Base-by-base conservation (phyloP, 768 basidiomycete genomes). In the Hygrophorus pudorinus region DNA sequence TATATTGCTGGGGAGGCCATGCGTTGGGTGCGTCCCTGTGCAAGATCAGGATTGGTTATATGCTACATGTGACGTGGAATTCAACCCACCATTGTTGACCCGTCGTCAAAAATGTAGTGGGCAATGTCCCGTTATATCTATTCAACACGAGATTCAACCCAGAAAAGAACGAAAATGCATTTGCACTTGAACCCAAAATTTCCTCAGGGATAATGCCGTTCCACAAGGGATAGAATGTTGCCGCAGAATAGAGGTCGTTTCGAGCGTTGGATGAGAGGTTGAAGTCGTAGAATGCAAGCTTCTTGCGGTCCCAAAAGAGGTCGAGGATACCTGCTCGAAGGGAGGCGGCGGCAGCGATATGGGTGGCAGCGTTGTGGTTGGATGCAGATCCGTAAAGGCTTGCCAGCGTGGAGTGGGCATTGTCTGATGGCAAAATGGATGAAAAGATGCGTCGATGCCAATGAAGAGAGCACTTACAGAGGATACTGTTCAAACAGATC, bases 221-320 rank as follows among this genome's bases (percentile, higher is more conserved):
- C 93, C 91, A 96, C 39, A 83, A 67, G 0, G 92, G 87, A 59
- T 89, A 90, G 66, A 79, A 91, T 1, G 75, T 78, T 1, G 86
- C 91, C 2, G 65, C 71, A n/a, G 77, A 77, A 65, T 82, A 91
- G 24, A 88, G 56, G 38, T 53, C 61, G 54, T 78, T 81, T 42
- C 83, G 77, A 11, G 73, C 56, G 40, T 81, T 78, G 2, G 79
- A 72, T 5, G 76, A 81, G 32, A 82, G 60, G 59, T 90, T 88
- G 64, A 85, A 96, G 61, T 94, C 92, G 54, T 93, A 93, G 63
- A 93, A 94, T 0, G 83, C 83, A n/a, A 89, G 67, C 67, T 85
- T 86, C 6, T 66, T 62, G 0, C 77, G 51, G 56, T 94, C 85
- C 91, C 92, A 96, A 62, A 78, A 68, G 7, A 96, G 73, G 58